A percentile compares a stretch with the other conserved stretches of the same genome.
Evolutionary conservation across 345 rosid species (phyloP).

Genomic region (Dimocarpus longan): DNA sequence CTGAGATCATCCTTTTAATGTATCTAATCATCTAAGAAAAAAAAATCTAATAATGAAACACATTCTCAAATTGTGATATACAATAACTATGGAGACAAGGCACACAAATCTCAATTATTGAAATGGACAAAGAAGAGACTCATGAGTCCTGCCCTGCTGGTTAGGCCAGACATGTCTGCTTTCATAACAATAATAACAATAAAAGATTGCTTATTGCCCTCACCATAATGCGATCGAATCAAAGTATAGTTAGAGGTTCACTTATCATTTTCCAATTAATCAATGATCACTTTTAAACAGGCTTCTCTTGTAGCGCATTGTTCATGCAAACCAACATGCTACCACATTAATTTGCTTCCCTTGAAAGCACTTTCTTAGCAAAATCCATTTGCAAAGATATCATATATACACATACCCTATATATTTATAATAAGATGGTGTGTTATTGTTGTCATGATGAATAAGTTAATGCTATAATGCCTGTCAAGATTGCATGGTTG

Average conservation of each 20-base stretch:
- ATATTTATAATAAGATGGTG: not conserved
- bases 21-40: not conserved
- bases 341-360: constrained; percentile 22
- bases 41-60: not conserved
- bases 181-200: not conserved
- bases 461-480: not conserved
- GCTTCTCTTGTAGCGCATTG: constrained; percentile 25
- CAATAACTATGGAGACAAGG: not conserved
- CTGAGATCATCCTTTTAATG: not conserved
- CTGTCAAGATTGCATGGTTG: not conserved
- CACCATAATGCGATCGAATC: not conserved
- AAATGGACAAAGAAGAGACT: constrained; percentile 27
- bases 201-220: constrained; percentile 23
- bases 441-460: not conserved
- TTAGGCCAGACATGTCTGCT: constrained; percentile 26
- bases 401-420: not conserved
- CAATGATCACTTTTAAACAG: constrained; percentile 2
- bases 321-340: constrained; percentile 28
- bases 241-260: not conserved
- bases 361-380: not conserved
- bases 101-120: constrained; percentile 30
- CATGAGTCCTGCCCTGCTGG: constrained; percentile 21
- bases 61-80: not conserved
- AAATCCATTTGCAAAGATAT: not conserved
- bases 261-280: not conserved